Conservation (phyloP, 257 asterid genomes). For the Solanum chiquidenum region DNA sequence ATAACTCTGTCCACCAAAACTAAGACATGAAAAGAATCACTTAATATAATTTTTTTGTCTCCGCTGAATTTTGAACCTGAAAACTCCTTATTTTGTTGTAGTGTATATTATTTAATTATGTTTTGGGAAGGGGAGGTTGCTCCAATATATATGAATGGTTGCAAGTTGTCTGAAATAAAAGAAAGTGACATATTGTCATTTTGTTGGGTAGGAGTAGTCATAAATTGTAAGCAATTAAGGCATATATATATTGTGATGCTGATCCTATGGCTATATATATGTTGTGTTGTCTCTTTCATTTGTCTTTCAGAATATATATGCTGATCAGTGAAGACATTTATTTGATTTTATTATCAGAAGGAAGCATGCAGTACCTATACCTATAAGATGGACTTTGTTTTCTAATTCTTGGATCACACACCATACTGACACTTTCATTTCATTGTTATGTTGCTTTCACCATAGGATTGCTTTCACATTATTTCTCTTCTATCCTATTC, state of each 20-base stretch:
- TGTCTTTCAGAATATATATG: conserved; percentile 2
- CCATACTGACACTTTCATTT: neutral
- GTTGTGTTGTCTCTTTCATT: conserved; percentile 1
- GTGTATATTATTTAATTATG: no score
- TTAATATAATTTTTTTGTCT: no score
- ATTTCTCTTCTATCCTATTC: neutral
- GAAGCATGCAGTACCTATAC: neutral
- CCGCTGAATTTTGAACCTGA: no score
- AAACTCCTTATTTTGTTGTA: no score
- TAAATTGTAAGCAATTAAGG: conserved; percentile 9
- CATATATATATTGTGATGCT: neutral
- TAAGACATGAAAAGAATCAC: no score
- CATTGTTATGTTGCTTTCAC: neutral
- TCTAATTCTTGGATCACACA: conserved; percentile 20
- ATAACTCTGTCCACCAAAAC: no score
- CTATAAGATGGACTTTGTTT: neutral
- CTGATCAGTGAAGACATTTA: neutral
- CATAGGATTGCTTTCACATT: neutral
- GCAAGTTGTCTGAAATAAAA: conserved; percentile 3
- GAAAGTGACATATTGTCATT: conserved; percentile 21
- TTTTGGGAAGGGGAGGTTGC: neutral
- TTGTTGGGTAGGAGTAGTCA: conserved; percentile 6
- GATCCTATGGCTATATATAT: neutral
- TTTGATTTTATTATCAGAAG: neutral
- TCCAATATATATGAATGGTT: neutral